These are phyloP conservation scores for Acanthamoeba divionensis DNA, from an alignment of 208 protist species.

Conservation along the genomic window DNA sequence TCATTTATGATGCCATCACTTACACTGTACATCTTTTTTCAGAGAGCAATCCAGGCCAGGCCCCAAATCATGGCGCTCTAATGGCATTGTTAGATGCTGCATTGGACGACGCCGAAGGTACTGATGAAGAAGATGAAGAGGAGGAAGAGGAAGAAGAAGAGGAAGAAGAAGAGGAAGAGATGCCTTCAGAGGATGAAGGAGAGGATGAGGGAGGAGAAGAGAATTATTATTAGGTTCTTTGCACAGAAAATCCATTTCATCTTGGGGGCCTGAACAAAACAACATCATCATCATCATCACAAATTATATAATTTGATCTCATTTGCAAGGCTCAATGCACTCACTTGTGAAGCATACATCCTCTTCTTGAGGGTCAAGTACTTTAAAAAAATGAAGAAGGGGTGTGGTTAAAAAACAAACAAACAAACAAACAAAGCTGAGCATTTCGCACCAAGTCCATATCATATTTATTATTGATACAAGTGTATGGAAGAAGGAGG, in stretches of 20 bases:
- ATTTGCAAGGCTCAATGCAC: not conserved
- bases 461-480: no score
- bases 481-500: no score
- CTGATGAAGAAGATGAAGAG: not conserved
- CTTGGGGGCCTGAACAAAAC: no score
- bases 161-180: conserved; percentile 9
- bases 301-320: no score
- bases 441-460: no score
- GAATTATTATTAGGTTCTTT: not conserved
- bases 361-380: not conserved
- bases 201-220: not conserved
- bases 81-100: not conserved
- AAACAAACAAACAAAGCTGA: no score
- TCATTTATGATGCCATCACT: not conserved
- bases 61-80: not conserved
- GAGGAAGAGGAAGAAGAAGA: not conserved
- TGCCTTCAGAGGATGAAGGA: not conserved
- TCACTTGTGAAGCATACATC: not conserved
- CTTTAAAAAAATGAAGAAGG: no score
- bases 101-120: not conserved
- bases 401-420: no score
- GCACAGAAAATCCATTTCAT: not conserved
- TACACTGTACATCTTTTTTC: not conserved
- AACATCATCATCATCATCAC: no score
- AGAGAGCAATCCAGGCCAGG: not conserved